Evolutionary conservation across 768 basidiomycete species (phyloP).

Genomic region (Pleurotus eryngii): DNA sequence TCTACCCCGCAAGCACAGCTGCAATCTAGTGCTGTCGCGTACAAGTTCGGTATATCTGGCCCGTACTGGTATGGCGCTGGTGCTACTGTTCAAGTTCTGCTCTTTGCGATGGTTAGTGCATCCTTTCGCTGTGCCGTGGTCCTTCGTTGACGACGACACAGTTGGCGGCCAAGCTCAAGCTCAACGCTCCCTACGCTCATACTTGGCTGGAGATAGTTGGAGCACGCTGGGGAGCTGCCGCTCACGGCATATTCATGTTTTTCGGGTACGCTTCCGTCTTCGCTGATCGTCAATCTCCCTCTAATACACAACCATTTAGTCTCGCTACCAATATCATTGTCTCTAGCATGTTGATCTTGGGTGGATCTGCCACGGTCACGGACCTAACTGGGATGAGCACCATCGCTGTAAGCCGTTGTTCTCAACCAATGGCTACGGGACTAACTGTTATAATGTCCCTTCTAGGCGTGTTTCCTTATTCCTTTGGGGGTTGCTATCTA

Average conservation of each 20-base stretch:
- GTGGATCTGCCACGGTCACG: conserved; percentile 84
- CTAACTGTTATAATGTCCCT: not conserved
- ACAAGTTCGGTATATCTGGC: conserved; percentile 80
- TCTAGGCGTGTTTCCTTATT: conserved; percentile 82
- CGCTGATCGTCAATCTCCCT: not conserved
- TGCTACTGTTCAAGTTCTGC: conserved; percentile 83
- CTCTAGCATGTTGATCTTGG: conserved; percentile 79
- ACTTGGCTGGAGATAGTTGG: conserved; percentile 89
- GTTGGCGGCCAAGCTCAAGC: conserved; percentile 88
- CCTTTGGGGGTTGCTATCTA: conserved; percentile 87
- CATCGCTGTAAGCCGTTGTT: conserved; percentile 49
- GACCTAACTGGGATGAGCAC: conserved; percentile 89
- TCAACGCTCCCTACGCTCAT: conserved; percentile 84
- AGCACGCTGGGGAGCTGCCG: conserved; percentile 73
- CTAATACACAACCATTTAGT: conserved; percentile 23
- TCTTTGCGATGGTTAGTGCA: conserved; percentile 73
- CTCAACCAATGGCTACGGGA: not conserved
- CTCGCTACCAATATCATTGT: conserved; percentile 90
- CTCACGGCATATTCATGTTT: conserved; percentile 85
- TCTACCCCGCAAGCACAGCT: conserved; percentile 31
- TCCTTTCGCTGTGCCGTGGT: not conserved
- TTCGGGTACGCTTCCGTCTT: conserved; percentile 56
- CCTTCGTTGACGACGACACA: conserved; percentile 22
- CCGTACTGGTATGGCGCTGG: conserved; percentile 93
- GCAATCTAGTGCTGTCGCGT: conserved; percentile 81